A percentile compares a stretch with the other conserved stretches of the same genome.
These are phyloP conservation scores for Epichloe hybrida DNA, from an alignment of 2,329 filamentous ascomycete genomes.

Conservation along the genomic window DNA sequence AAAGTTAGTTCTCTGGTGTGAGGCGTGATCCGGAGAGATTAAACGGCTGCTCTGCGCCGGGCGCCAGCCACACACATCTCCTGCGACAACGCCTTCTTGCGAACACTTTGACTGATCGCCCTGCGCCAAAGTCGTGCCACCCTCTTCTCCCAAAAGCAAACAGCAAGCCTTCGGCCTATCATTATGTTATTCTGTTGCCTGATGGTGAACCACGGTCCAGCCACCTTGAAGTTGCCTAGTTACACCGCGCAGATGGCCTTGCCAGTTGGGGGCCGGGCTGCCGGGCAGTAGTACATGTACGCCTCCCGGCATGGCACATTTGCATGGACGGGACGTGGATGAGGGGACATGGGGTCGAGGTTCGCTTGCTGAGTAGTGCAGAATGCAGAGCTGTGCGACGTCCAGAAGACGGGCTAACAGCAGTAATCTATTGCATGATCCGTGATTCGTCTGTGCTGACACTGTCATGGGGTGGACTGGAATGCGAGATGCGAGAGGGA, in stretches of 20 bases:
- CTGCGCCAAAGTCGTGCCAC: no score
- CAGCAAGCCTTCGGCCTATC: not conserved
- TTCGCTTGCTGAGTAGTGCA: no score
- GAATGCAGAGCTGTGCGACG: not conserved
- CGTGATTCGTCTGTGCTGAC: no score
- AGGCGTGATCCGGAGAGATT: no score
- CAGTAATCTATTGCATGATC: no score
- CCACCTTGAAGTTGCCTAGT: slow-evolving; percentile 3
- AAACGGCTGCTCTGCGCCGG: no score
- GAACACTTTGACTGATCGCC: no score
- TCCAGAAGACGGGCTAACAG: not conserved
- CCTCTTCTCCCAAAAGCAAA: not conserved
- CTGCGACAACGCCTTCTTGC: no score
- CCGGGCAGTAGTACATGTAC: not conserved
- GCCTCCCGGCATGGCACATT: not conserved
- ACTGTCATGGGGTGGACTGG: no score
- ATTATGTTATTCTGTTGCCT: slow-evolving; percentile 8
- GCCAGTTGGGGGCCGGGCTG: not conserved
- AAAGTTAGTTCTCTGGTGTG: no score
- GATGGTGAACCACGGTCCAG: slow-evolving; percentile 3
- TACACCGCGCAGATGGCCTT: not conserved
- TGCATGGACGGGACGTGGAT: not conserved
- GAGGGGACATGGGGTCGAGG: not conserved
- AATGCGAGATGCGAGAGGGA: no score
- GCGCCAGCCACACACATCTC: no score